These are phyloP conservation scores for Neofusicoccum kwambonambiense DNA, from an alignment of 2,329 filamentous ascomycete genomes.

Conservation along the genomic window DNA sequence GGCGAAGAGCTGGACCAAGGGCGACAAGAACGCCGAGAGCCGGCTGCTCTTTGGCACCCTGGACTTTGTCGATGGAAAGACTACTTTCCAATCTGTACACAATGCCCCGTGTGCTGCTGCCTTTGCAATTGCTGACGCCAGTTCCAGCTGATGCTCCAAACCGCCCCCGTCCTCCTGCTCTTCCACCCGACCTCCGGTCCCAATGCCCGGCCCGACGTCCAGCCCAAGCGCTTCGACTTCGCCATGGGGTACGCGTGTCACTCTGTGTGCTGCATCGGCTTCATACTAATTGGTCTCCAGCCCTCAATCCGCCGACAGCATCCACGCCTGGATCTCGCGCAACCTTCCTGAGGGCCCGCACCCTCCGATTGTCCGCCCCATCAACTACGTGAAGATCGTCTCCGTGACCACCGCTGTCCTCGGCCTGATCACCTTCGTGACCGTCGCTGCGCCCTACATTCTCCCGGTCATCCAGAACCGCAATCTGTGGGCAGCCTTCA, in stretches of 20 bases:
- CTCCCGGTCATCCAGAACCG: constrained; percentile 82
- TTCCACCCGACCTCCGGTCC: constrained; percentile 84
- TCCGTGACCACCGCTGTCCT: constrained; percentile 67
- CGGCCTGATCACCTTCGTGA: constrained; percentile 65
- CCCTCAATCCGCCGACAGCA: constrained; percentile 70
- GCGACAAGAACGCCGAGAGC: constrained; percentile 71
- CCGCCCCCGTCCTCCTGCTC: constrained; percentile 83
- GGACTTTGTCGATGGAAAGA: constrained; percentile 82
- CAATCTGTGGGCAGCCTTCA: constrained; percentile 90
- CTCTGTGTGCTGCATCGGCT: neutral
- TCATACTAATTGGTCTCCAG: constrained; percentile 44
- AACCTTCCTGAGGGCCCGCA: constrained; percentile 73
- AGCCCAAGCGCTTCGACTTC: constrained; percentile 83
- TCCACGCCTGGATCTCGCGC: constrained; percentile 75
- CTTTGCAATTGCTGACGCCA: constrained; percentile 23
- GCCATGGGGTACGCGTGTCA: constrained; percentile 62
- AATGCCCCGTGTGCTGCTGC: neutral
- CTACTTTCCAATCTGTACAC: constrained; percentile 78
- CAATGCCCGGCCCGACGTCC: constrained; percentile 66
- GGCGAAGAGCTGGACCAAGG: constrained; percentile 80
- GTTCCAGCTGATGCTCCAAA: constrained; percentile 81
- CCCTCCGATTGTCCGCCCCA: constrained; percentile 74
- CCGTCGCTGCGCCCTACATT: constrained; percentile 74
- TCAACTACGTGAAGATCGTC: constrained; percentile 80
- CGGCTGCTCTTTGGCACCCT: constrained; percentile 77